Evolutionary conservation across 108 stramenopile genomes (phyloP).

Genomic region (Chaetoceros tenuissimus): DNA sequence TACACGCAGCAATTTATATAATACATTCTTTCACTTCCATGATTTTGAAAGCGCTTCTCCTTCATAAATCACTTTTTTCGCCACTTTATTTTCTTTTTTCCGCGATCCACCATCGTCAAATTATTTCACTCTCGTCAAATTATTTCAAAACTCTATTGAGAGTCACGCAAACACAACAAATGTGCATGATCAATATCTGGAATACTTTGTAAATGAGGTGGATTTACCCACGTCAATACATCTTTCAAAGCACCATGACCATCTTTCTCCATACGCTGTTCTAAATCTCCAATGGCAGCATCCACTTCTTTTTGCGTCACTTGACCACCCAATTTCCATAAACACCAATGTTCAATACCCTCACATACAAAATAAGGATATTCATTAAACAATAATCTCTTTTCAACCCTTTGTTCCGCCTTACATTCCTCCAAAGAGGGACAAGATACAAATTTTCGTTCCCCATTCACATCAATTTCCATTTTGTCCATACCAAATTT

Average conservation of each 20-base stretch:
- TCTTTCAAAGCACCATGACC: not conserved
- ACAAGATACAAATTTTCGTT: not conserved
- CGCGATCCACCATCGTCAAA: not conserved
- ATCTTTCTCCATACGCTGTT: slow-evolving; percentile 5
- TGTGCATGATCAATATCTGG: not conserved
- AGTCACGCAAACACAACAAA: not conserved
- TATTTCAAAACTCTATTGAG: too few species aligned
- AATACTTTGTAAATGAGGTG: not conserved
- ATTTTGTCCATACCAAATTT: slow-evolving; percentile 48
- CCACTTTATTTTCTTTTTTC: not conserved
- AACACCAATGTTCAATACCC: slow-evolving; percentile 56
- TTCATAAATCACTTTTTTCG: too few species aligned
- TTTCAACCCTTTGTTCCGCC: not conserved
- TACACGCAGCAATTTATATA: too few species aligned
- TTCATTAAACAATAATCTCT: slow-evolving; percentile 47
- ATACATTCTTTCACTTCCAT: too few species aligned
- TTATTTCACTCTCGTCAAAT: not conserved
- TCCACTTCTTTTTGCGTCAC: slow-evolving; percentile 22
- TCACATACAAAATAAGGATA: slow-evolving; percentile 58
- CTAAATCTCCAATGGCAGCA: slow-evolving; percentile 14
- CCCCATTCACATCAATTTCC: not conserved
- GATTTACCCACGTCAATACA: not conserved
- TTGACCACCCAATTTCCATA: slow-evolving; percentile 64
- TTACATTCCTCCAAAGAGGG: not conserved
- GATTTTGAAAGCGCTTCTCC: too few species aligned